Conservation (phyloP, 305 asterid genomes). For the Salvia sclarea region DNA sequence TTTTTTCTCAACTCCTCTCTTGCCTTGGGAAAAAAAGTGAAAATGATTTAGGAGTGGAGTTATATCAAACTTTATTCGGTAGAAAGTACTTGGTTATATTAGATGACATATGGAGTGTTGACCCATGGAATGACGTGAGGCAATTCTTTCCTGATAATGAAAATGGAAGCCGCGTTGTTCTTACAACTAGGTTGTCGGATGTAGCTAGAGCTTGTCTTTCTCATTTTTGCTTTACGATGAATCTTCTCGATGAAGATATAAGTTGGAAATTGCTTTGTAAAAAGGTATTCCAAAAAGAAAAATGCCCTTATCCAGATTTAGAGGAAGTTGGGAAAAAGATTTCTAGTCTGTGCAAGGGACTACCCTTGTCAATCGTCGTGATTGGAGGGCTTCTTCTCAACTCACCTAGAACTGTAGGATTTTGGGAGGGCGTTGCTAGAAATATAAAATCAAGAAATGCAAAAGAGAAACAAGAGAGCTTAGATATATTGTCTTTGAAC, state of each 20-base stretch:
- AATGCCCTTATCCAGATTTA: not conserved
- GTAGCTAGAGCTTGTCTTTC: not conserved
- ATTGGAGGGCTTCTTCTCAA: not conserved
- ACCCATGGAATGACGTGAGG: not conserved
- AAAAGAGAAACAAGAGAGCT: not conserved
- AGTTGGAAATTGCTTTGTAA: constrained; percentile 20
- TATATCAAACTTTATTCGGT: too few species aligned
- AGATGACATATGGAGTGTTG: too few species aligned
- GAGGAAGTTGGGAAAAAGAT: not conserved
- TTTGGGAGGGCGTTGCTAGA: not conserved
- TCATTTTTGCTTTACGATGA: not conserved
- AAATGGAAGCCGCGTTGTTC: constrained; percentile 2
- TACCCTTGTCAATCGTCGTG: too few species aligned
- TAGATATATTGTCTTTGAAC: not conserved
- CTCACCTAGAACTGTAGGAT: too few species aligned
- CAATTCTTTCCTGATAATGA: constrained; percentile 7
- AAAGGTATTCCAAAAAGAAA: not conserved
- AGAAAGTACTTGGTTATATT: too few species aligned
- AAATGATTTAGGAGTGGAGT: too few species aligned
- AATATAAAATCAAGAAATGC: not conserved
- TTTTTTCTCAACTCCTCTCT: too few species aligned
- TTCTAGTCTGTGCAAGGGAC: not conserved
- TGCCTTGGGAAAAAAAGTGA: too few species aligned
- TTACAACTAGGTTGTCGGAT: constrained; percentile 17
- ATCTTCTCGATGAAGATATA: not conserved